These are phyloP conservation scores for Cryomyces minteri DNA, from an alignment of 495 filamentous ascomycete species.

Conservation along the genomic window DNA sequence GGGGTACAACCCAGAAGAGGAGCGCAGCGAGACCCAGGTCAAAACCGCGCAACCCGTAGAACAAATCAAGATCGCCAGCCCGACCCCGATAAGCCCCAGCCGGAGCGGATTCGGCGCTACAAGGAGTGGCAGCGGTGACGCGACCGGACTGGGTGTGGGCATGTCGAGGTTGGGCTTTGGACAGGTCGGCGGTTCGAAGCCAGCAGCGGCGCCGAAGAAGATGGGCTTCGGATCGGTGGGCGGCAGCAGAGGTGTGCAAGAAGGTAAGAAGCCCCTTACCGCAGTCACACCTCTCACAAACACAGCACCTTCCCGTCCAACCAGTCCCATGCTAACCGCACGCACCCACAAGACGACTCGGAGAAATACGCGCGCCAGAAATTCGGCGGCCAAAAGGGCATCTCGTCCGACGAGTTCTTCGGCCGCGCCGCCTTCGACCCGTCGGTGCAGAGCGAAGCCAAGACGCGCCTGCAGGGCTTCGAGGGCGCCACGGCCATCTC, in stretches of 20 bases:
- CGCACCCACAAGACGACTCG: slow-evolving; percentile 35
- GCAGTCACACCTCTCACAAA: not conserved
- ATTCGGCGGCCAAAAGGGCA: slow-evolving; percentile 86
- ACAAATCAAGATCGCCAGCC: slow-evolving; percentile 40
- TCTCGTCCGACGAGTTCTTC: slow-evolving; percentile 96
- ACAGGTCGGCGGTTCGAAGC: slow-evolving; percentile 52
- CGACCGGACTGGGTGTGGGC: slow-evolving; percentile 86
- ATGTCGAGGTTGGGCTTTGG: slow-evolving; percentile 79
- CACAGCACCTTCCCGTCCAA: not conserved
- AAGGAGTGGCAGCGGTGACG: slow-evolving; percentile 44
- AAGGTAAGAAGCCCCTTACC: slow-evolving; percentile 9
- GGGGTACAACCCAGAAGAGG: slow-evolving; percentile 93
- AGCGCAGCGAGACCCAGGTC: slow-evolving; percentile 29
- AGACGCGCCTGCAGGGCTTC: slow-evolving; percentile 70
- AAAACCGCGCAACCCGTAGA: slow-evolving; percentile 26
- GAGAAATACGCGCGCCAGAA: slow-evolving; percentile 60
- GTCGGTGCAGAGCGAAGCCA: slow-evolving; percentile 63
- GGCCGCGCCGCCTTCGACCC: slow-evolving; percentile 77
- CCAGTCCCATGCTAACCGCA: not conserved
- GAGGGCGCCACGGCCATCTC: slow-evolving; percentile 86
- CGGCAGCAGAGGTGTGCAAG: slow-evolving; percentile 33
- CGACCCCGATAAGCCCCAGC: slow-evolving; percentile 55
- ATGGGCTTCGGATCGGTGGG: slow-evolving; percentile 80
- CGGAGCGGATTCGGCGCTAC: slow-evolving; percentile 39
- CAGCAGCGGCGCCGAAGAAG: slow-evolving; percentile 44